Evolutionary conservation across 2,329 filamentous ascomycete genomes (phyloP), one percentile per base, ranked within the genome.

Genomic region (Fusarium ambrosium): DNA sequence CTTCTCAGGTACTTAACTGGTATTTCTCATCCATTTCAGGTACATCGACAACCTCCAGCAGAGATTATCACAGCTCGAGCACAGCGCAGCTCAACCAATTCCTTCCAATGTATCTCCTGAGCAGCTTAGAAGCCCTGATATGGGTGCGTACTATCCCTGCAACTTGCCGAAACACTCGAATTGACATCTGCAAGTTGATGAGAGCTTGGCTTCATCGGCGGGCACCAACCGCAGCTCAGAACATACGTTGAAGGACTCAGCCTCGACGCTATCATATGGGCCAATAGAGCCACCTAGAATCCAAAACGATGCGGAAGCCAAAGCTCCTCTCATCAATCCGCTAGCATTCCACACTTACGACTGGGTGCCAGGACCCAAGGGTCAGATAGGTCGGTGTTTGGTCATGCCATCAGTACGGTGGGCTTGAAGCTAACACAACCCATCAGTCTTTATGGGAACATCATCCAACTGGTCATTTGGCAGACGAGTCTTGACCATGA

Each of bases 391-490:
- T 75, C 27, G 63, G 65, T 43, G 2, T n/a, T 13, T n/a, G 2
- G 6, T 7, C 13, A 9, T 6, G 10, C 18, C 11, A 20, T 4
- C 14, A 27, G 5, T 3, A 6, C 18, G 4, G 20, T 8, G 4
- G 20, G 3, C 11, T 2, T 4, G 34, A 20, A 1, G 9, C 20
- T 74, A 9, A 74, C 24, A 7, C 3, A 10, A 1, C 11, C 1
- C 1, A 4, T 16, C 7, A 75, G 72, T 74, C 4, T 76, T 75
- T 13, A 75, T 75, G 73, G 73, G 73, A 3, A 75, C 67, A 9
- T 75, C 73, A 1, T 75, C 73, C 2, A 75, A 76, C 7, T 75
- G 73, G 73, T 76, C 73, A 3, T 75, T 75, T 22, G 73, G 75
- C n/a, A 73, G 72, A 18, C 45, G 73, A 45, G 73, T 76, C n/a